Percentiles rank a stretch among this genome's conserved stretches.
These are phyloP conservation scores for Tubosaeta brunneosetosa DNA, from an alignment of 768 basidiomycete species.

Conservation along the genomic window DNA sequence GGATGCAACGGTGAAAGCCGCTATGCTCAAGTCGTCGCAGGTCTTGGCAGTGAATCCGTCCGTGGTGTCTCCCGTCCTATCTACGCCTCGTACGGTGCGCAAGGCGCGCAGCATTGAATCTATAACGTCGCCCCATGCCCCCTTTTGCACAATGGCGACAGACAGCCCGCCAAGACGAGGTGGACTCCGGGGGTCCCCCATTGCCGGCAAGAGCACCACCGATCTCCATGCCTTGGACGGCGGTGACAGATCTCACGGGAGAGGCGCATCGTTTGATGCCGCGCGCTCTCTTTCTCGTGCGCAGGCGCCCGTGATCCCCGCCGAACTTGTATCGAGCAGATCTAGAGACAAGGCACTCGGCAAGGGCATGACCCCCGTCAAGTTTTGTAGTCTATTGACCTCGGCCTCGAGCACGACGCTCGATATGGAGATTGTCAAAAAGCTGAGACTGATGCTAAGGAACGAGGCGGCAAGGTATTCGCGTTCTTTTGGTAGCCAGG, in stretches of 20 bases:
- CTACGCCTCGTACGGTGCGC: slow-evolving; percentile 56
- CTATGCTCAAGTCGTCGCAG: slow-evolving; percentile 85
- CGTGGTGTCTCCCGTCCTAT: slow-evolving; percentile 28
- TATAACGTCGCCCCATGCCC: slow-evolving; percentile 46
- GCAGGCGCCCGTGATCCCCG: slow-evolving; percentile 42
- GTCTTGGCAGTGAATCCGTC: slow-evolving; percentile 45
- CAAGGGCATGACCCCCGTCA: slow-evolving; percentile 58
- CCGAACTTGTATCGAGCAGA: slow-evolving; percentile 33
- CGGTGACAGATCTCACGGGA: slow-evolving; percentile 41
- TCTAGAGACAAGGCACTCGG: slow-evolving; percentile 50
- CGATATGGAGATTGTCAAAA: slow-evolving; percentile 85
- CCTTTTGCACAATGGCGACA: slow-evolving; percentile 35
- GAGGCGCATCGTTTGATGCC: slow-evolving; percentile 61
- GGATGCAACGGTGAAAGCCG: slow-evolving; percentile 83
- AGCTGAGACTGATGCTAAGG: slow-evolving; percentile 76
- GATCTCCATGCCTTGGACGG: slow-evolving; percentile 24
- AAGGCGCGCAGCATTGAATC: slow-evolving; percentile 73
- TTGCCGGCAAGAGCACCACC: slow-evolving; percentile 30
- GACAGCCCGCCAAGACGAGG: slow-evolving; percentile 30
- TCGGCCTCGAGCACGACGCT: slow-evolving; percentile 68
- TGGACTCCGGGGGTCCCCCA: slow-evolving; percentile 20
- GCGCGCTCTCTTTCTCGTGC: slow-evolving; percentile 49
- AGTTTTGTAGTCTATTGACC: slow-evolving; percentile 63
- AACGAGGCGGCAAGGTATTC: slow-evolving; percentile 86
- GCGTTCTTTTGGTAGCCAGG: not conserved